These are phyloP conservation scores for Canna indica DNA, from an alignment of 176 grass and related monocot species.

Conservation along the genomic window DNA sequence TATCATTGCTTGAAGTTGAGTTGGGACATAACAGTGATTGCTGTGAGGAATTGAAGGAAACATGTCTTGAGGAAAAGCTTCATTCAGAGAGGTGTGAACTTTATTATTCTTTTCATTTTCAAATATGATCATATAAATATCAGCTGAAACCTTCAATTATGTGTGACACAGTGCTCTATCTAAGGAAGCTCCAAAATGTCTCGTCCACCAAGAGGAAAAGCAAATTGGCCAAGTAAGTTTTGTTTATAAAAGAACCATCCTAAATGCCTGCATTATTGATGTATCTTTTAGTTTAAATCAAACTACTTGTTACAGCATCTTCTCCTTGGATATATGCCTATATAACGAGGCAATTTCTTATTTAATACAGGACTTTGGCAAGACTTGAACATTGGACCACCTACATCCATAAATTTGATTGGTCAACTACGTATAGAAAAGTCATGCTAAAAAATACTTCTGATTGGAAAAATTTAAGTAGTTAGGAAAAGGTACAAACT, in stretches of 20 bases:
- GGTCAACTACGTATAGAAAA: too few species aligned
- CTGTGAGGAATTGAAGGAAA: constrained; percentile 3
- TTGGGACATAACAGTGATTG: not conserved
- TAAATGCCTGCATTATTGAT: not conserved
- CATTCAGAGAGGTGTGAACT: constrained; percentile 27
- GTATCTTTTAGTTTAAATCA: not conserved
- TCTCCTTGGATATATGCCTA: too few species aligned
- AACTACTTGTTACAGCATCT: constrained; percentile 6
- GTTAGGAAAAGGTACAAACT: too few species aligned
- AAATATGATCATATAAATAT: not conserved
- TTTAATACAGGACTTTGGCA: too few species aligned
- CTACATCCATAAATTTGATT: too few species aligned
- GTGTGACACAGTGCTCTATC: constrained; percentile 16
- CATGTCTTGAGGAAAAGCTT: constrained; percentile 25
- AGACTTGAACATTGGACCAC: too few species aligned
- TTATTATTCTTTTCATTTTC: not conserved
- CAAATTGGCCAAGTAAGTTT: constrained; percentile 52
- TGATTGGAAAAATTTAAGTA: too few species aligned
- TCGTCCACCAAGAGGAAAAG: constrained; percentile 32
- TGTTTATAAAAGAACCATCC: not conserved
- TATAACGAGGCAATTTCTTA: too few species aligned
- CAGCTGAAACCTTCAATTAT: not conserved
- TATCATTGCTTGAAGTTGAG: constrained; percentile 7
- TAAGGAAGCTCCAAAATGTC: constrained; percentile 33
- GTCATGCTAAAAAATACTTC: too few species aligned